Evolutionary conservation across 2,329 filamentous ascomycete species (phyloP), one percentile per base, ranked within the genome.

Genomic region (Alternaria alternata): DNA sequence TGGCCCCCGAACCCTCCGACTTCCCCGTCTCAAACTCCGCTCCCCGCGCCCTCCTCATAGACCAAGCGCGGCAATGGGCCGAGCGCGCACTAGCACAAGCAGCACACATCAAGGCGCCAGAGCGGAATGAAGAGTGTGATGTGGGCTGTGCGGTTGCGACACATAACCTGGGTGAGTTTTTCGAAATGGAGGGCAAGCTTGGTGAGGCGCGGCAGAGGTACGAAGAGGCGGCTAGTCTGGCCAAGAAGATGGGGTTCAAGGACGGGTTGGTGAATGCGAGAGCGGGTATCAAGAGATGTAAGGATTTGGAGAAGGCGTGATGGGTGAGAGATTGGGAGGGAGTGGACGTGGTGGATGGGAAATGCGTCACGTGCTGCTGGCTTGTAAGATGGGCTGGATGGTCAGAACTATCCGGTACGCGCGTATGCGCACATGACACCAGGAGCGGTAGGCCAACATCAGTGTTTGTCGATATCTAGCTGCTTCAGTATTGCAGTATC

Each of bases 81-180:
- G 81, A 86, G 52, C 94, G 94, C 73, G 91, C 93, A 3, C 81
- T 94, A 34, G 82, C 84, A 22, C 86, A 93, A 57, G 88, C 89
- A 1, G 83, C 83, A 7, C 85, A 87, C 28, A 89, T 96, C 42
- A 79, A 84, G 56, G 86, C 89, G 4, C 87, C 91, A 0, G 81
- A 87, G 4, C 84, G 92, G 41, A 91, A 88, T 3, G 84, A 89
- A 51, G 92, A 96, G 73, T 97, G 94, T 73, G 93, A 96, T 75
- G 79, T 90, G 57, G 92, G 90, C 1, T 97, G 94, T 72, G 91
- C 90, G 3, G 91, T 90, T 6, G 91, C 94, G 7, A 88, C 91
- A n/a, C 91, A 92, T 77, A 96, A 96, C 74, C 86, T 97, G 54
- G 94, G 89, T 24, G 91, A 96, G 70, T 89, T 97, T 67, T 90